Percentiles rank a stretch among this genome's conserved stretches.
Evolutionary conservation across 108 stramenopile genomes (phyloP).

Genomic region (Fragilaria radians): DNA sequence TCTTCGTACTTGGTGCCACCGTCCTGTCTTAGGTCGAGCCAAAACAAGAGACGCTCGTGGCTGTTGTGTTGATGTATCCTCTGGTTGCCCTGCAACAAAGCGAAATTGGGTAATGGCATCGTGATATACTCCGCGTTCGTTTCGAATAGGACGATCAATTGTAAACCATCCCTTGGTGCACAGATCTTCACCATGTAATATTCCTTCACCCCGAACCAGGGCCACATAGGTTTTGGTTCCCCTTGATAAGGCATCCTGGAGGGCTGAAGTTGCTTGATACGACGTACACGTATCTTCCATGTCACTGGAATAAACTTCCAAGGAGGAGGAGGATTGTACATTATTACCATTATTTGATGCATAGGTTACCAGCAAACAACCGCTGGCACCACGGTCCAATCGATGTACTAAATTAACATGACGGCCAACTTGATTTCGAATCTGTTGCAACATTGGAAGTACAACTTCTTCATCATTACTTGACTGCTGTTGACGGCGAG

Average conservation of each 20-base stretch:
- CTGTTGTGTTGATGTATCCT: constrained; percentile 22
- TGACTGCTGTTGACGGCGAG: constrained; percentile 8
- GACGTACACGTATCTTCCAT: constrained; percentile 9
- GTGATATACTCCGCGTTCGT: constrained; percentile 53
- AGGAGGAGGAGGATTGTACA: too few species aligned
- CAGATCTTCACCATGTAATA: constrained; percentile 56
- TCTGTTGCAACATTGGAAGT: constrained; percentile 42
- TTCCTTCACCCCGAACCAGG: constrained; percentile 76
- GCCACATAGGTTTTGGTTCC: constrained; percentile 75
- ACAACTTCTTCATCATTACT: constrained; percentile 6
- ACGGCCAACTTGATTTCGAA: constrained; percentile 30
- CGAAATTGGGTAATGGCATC: constrained; percentile 67
- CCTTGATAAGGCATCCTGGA: constrained; percentile 45
- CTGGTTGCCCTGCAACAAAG: constrained; percentile 65
- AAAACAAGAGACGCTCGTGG: constrained; percentile 63
- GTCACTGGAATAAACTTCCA: too few species aligned
- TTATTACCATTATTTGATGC: constrained; percentile 40
- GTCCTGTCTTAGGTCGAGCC: constrained; percentile 66
- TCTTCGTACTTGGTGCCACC: constrained; percentile 86
- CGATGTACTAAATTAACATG: constrained; percentile 77
- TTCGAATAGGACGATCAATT: constrained; percentile 61
- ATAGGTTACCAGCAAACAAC: constrained; percentile 53
- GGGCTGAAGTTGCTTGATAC: constrained; percentile 19
- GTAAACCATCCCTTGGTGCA: constrained; percentile 64
- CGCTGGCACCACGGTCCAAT: constrained; percentile 72